Evolutionary conservation across 495 filamentous ascomycete species (phyloP).

Genomic region (Penicillium longicatenatum): DNA sequence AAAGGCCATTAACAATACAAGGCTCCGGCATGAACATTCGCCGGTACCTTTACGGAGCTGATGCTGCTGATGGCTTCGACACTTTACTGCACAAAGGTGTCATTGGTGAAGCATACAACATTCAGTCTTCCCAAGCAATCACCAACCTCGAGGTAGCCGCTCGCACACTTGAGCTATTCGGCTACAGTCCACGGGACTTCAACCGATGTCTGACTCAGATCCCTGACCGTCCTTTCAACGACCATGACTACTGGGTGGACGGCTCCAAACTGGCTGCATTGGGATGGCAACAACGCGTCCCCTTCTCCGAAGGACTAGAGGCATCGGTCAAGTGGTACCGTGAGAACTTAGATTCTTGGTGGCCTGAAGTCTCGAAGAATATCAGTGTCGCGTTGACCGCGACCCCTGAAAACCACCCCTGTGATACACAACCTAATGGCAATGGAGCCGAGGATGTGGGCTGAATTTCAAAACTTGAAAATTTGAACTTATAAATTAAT

Average conservation of each 20-base stretch:
- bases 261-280: constrained; percentile 62
- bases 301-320: constrained; percentile 61
- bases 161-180: constrained; percentile 56
- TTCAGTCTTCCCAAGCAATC: constrained; percentile 57
- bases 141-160: constrained; percentile 63
- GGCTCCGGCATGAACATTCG: constrained; percentile 68
- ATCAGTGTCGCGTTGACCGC: background rate
- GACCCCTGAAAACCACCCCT: background rate
- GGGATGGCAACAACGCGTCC: constrained; percentile 67
- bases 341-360: constrained; percentile 5
- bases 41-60: constrained; percentile 69
- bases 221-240: constrained; percentile 72
- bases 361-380: background rate
- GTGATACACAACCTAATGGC: background rate
- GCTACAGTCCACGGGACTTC: constrained; percentile 37
- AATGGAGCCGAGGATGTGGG: background rate
- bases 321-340: constrained; percentile 72
- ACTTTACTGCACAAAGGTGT: constrained; percentile 71
- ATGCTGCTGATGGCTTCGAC: constrained; percentile 77
- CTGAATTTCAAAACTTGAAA: background rate
- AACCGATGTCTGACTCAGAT: constrained; percentile 46
- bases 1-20: constrained; percentile 50
- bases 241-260: constrained; percentile 68
- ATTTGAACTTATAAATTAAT: background rate
- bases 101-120: constrained; percentile 72